Percentiles rank a stretch among this genome's conserved stretches.
Conservation (phyloP, 2,329 filamentous ascomycete species). For the Huntiella abstrusa region DNA sequence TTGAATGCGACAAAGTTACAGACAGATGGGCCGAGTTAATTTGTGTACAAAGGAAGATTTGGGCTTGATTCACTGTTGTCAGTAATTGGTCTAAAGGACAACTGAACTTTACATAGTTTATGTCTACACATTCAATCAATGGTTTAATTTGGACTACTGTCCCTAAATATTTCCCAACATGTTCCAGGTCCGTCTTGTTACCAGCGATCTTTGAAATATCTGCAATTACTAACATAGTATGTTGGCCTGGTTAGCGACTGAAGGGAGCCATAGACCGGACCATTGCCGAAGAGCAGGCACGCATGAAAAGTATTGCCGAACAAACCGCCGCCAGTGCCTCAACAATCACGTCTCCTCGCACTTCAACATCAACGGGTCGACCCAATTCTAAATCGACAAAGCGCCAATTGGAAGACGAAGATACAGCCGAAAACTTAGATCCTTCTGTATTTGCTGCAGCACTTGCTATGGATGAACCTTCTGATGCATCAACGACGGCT, state of each 20-base stretch:
- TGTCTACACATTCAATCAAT: too few relatives aligned
- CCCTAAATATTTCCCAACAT: slow-evolving; percentile 5
- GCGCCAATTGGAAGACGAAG: slow-evolving; percentile 21
- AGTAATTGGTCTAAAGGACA: too few relatives aligned
- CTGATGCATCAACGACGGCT: slow-evolving; percentile 25
- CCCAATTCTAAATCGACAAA: slow-evolving; percentile 6
- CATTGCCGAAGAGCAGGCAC: slow-evolving; percentile 81
- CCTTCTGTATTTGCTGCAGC: slow-evolving; percentile 75
- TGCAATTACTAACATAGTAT: background rate
- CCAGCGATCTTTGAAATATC: background rate
- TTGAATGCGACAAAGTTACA: background rate
- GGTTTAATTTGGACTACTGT: too few relatives aligned
- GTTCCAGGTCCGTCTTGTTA: slow-evolving; percentile 13
- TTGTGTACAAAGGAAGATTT: too few relatives aligned
- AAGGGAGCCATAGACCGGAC: slow-evolving; percentile 71
- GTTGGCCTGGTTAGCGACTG: slow-evolving; percentile 38
- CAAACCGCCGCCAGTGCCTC: slow-evolving; percentile 22
- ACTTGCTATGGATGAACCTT: slow-evolving; percentile 60
- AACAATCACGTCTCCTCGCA: slow-evolving; percentile 23
- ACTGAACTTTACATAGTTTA: too few relatives aligned
- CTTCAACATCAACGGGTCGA: slow-evolving; percentile 14
- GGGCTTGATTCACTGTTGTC: too few relatives aligned
- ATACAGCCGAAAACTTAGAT: slow-evolving; percentile 42
- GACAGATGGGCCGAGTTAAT: too few relatives aligned
- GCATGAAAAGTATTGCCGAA: slow-evolving; percentile 39